These are phyloP conservation scores for Protomyces pachydermus DNA, from an alignment of 1,139 yeast genomes.

Conservation along the genomic window DNA sequence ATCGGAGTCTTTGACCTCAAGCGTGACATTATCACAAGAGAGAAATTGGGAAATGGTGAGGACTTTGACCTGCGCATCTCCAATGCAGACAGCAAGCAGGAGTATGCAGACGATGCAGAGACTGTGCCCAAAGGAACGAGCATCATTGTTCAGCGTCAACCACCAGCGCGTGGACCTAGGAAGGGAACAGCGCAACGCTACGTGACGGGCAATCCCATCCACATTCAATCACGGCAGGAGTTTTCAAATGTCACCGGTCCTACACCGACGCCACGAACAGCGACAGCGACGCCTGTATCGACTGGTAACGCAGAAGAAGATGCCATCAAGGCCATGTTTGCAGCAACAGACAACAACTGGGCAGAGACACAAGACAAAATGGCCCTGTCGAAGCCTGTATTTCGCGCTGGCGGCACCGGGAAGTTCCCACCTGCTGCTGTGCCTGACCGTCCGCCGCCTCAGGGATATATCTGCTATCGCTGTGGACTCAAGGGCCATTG, in stretches of 20 bases:
- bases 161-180: slow-evolving; percentile 55
- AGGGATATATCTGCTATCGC: slow-evolving; percentile 90
- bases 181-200: slow-evolving; percentile 59
- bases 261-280: slow-evolving; percentile 23
- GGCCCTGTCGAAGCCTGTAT: slow-evolving; percentile 41
- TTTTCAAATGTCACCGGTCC: not conserved
- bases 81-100: slow-evolving; percentile 76
- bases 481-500: slow-evolving; percentile 95
- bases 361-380: slow-evolving; percentile 86
- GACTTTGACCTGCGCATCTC: slow-evolving; percentile 74
- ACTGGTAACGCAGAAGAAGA: slow-evolving; percentile 59
- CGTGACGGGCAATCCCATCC: slow-evolving; percentile 61
- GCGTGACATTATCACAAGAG: slow-evolving; percentile 77
- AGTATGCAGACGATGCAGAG: slow-evolving; percentile 74
- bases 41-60: slow-evolving; percentile 74
- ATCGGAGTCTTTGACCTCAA: slow-evolving; percentile 90
- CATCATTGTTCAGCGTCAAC: slow-evolving; percentile 74
- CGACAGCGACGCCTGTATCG: slow-evolving; percentile 29
- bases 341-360: slow-evolving; percentile 91
- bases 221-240: slow-evolving; percentile 19
- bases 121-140: slow-evolving; percentile 84
- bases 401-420: slow-evolving; percentile 32
- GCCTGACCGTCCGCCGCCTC: slow-evolving; percentile 78
- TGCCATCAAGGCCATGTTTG: slow-evolving; percentile 81
- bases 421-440: slow-evolving; percentile 37